Evolutionary conservation across 345 rosid genomes (phyloP).

Genomic region (Gynandropsis gynandra): DNA sequence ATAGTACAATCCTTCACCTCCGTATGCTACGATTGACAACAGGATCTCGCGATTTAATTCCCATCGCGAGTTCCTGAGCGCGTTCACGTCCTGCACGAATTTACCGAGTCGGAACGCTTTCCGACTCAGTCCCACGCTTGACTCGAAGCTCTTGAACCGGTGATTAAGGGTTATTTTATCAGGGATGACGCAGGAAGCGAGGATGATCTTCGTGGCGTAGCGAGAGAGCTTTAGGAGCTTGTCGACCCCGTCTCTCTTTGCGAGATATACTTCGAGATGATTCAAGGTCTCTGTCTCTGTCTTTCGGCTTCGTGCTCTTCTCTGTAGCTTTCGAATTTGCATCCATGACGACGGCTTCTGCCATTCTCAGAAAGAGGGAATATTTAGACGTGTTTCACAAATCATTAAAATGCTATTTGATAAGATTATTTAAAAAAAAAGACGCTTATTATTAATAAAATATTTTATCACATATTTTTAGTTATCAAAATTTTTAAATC

Average conservation of each 20-base stretch:
- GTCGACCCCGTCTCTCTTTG: constrained; percentile 84
- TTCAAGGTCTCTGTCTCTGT: constrained; percentile 44
- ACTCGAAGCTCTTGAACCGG: constrained; percentile 73
- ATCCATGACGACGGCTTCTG: constrained; percentile 18
- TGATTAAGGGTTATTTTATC: constrained; percentile 32
- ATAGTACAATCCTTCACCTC: constrained; percentile 80
- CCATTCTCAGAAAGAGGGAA: no score
- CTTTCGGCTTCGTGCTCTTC: constrained; percentile 16
- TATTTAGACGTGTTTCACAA: no score
- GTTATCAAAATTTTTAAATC: no score
- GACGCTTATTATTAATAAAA: no score
- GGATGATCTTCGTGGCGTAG: constrained; percentile 74
- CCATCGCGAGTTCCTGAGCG: constrained; percentile 44
- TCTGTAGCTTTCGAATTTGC: constrained; percentile 13
- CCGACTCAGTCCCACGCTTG: constrained; percentile 88
- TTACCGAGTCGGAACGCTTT: constrained; percentile 94
- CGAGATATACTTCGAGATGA: constrained; percentile 70
- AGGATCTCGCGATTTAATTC: constrained; percentile 37
- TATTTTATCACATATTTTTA: no score
- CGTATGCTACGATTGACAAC: constrained; percentile 51
- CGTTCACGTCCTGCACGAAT: constrained; percentile 81
- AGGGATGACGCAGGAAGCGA: constrained; percentile 52
- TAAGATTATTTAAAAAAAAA: no score
- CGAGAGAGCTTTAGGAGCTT: constrained; percentile 86
- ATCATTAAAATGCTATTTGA: no score